Evolutionary conservation across 805 yeast species (phyloP).

Genomic region (Candida mattraensis): DNA sequence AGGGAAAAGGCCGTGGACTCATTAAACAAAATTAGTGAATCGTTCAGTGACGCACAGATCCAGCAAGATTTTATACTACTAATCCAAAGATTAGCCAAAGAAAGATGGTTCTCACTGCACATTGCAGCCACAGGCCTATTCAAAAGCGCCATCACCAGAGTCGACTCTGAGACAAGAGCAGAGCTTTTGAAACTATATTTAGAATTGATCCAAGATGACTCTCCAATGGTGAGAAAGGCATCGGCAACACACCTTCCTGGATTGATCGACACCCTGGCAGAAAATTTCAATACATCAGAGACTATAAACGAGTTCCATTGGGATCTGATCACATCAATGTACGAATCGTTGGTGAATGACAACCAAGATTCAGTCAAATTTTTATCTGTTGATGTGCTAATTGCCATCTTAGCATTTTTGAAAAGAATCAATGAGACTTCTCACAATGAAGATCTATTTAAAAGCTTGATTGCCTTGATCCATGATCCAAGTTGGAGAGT

Average conservation of each 20-base stretch:
- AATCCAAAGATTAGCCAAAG: slow-evolving; percentile 73
- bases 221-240: slow-evolving; percentile 97
- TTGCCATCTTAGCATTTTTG: slow-evolving; percentile 74
- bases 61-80: slow-evolving; percentile 69
- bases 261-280: slow-evolving; percentile 57
- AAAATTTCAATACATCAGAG: slow-evolving; percentile 35
- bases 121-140: slow-evolving; percentile 91
- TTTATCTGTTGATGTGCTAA: slow-evolving; percentile 81
- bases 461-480: slow-evolving; percentile 67
- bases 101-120: slow-evolving; percentile 92
- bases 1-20: slow-evolving; percentile 93
- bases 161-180: slow-evolving; percentile 52
- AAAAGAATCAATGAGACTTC: slow-evolving; percentile 54
- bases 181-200: slow-evolving; percentile 66
- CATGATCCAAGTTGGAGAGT: slow-evolving; percentile 97
- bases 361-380: slow-evolving; percentile 95
- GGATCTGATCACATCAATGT: slow-evolving; percentile 80
- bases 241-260: slow-evolving; percentile 84
- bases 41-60: slow-evolving; percentile 62
- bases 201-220: slow-evolving; percentile 80
- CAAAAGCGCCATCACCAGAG: slow-evolving; percentile 63
- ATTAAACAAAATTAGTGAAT: slow-evolving; percentile 65
- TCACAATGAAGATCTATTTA: slow-evolving; percentile 62
- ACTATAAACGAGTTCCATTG: slow-evolving; percentile 62
- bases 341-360: slow-evolving; percentile 72